Percentiles rank a stretch among this genome's conserved stretches.
These are phyloP conservation scores for Paracorniculantispora psalliotae DNA, from an alignment of 2,329 filamentous ascomycete genomes.

Conservation along the genomic window DNA sequence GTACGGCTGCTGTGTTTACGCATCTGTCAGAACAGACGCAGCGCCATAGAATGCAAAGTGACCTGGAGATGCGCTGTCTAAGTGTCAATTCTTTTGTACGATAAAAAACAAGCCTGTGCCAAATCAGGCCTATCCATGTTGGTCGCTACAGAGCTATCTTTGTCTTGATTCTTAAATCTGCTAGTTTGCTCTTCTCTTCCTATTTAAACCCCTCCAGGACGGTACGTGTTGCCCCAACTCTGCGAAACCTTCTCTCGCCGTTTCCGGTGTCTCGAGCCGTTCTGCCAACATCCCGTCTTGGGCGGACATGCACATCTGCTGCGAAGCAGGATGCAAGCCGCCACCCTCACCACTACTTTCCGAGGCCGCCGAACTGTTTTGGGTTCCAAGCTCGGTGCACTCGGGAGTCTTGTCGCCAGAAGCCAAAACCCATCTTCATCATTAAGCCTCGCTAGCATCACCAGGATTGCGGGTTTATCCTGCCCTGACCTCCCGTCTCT, in stretches of 20 bases:
- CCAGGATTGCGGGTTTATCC: conserved; percentile 1
- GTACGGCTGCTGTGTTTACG: background rate
- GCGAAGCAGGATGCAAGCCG: background rate
- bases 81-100: too few relatives aligned
- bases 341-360: too few relatives aligned
- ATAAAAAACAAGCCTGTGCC: too few relatives aligned
- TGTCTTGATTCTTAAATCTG: background rate
- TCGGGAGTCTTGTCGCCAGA: background rate
- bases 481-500: background rate
- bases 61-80: too few relatives aligned
- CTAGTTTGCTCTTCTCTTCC: background rate
- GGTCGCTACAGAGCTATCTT: too few relatives aligned
- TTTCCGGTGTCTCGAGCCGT: background rate
- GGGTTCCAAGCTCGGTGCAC: background rate
- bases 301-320: too few relatives aligned
- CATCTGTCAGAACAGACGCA: background rate
- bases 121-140: too few relatives aligned
- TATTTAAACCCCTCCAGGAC: too few relatives aligned
- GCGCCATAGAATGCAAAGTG: too few relatives aligned
- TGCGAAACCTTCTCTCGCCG: background rate
- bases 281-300: background rate
- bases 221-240: too few relatives aligned
- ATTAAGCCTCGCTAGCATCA: background rate
- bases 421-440: background rate
- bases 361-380: too few relatives aligned